Conservation (phyloP, 2,329 filamentous ascomycete genomes). For the Aciculosporium take region DNA sequence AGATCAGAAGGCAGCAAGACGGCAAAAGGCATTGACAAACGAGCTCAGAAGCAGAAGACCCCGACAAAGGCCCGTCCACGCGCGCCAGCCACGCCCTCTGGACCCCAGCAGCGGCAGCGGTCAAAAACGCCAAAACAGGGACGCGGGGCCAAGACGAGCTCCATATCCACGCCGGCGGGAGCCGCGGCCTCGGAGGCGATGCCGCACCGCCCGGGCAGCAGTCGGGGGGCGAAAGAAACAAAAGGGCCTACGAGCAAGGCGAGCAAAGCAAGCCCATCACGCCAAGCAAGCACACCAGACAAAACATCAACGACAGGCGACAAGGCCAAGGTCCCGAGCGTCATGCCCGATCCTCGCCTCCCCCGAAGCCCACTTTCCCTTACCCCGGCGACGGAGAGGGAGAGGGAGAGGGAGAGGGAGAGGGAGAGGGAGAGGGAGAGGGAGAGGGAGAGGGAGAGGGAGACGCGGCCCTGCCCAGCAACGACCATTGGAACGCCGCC, state of each 20-base stretch:
- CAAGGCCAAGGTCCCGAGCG: not conserved
- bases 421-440: no score
- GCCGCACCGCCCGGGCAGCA: no score
- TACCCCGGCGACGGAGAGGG: no score
- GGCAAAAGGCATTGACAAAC: slow-evolving; percentile 19
- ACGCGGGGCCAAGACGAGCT: not conserved
- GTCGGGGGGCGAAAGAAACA: no score
- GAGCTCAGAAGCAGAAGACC: slow-evolving; percentile 6
- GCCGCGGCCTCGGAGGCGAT: not conserved
- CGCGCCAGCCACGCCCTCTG: not conserved
- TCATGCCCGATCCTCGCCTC: not conserved
- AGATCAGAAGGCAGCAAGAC: slow-evolving; percentile 13
- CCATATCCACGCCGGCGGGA: not conserved
- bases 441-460: no score
- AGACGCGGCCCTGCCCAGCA: not conserved
- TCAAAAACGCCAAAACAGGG: not conserved
- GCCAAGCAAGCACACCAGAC: no score
- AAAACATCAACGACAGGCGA: not conserved
- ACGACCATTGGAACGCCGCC: not conserved
- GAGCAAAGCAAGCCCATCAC: no score
- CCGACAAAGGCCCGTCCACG: not conserved
- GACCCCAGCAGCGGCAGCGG: not conserved
- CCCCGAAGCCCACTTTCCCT: not conserved
- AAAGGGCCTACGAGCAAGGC: no score
- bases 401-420: no score